phyloP scores from a whole-genome alignment of 176 grass and related monocot genomes.

The Triticum dicoccoides region DNA sequence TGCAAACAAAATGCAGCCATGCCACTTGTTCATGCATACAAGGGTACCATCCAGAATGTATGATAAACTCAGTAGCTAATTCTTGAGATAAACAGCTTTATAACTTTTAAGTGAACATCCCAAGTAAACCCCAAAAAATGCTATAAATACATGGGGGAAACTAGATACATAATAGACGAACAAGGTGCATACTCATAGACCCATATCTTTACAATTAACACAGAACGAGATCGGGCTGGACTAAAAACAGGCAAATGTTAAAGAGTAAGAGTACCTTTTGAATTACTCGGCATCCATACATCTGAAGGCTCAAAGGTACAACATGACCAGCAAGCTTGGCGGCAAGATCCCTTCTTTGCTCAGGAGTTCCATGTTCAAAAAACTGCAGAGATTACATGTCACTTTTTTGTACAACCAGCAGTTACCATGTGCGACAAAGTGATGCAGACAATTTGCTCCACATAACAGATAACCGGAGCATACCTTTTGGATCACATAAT shows the following conservation, averaged over 20 bases:
- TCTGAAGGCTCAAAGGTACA: constrained; percentile 87
- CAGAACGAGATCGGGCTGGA: background rate
- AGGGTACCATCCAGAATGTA: background rate
- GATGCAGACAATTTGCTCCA: background rate
- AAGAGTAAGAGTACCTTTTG: constrained; percentile 68
- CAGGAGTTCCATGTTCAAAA: constrained; percentile 86
- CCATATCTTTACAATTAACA: background rate
- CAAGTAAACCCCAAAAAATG: constrained; percentile 2
- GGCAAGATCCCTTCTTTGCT: constrained; percentile 88
- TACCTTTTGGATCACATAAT: constrained; percentile 99
- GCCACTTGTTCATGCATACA: background rate
- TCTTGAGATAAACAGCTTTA: background rate
- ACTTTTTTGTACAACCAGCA: constrained; percentile 6
- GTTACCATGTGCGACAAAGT: constrained; percentile 3
- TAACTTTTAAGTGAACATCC: background rate
- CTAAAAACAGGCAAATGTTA: background rate
- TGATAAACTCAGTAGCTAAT: constrained; percentile 5
- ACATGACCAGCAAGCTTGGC: constrained; percentile 90
- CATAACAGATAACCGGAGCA: background rate
- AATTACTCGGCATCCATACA: constrained; percentile 98
- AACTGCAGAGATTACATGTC: constrained; percentile 56
- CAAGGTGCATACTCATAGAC: background rate
- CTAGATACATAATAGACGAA: background rate
- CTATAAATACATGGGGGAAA: background rate
- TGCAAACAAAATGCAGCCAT: background rate